Evolutionary conservation across 2,329 filamentous ascomycete genomes (phyloP), one percentile per base, ranked within the genome.

Genomic region (Cercospora zeae-maydis): DNA sequence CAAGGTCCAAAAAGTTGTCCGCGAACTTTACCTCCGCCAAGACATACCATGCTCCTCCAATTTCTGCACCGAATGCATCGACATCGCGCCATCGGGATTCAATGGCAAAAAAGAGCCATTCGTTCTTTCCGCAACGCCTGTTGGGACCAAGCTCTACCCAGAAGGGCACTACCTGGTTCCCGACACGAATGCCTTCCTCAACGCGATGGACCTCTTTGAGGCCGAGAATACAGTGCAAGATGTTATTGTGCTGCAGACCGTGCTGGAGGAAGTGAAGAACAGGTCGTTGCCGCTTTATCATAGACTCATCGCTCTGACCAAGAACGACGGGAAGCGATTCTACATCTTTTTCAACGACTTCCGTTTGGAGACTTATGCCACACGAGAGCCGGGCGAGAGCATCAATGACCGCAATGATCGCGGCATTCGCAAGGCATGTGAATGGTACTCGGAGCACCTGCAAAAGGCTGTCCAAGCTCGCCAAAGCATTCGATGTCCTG

Each of bases 291-390:
- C 95, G 45, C 85, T 99, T 37, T 99, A 98, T 80, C 97, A 97
- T 76, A 90, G 95, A 39, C 82, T 99, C 55, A 86, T 98, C 69
- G 88, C 90, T 21, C 82, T 99, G 67, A 96, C 93, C 39, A 96
- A 93, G 78, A 96, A 93, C 73, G 92, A 96, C 71, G 92, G 96
- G 68, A 99, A 99, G 82, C 87, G 93, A 59, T 98, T 96, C 75
- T 97, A 98, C 74, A 91, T 99, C 58, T 99, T 99, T 76, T 98
- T 98, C 85, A 99, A 99, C 76, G 95, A 99, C 72, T 99, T 99
- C 74, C 86, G 93, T 57, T 82, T 93, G 39, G 96, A 99, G 77
- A 99, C 95, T 0, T 90, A 96, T 73, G 86, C 97, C 53, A 79
- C 84, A 30, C 84, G 95, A 65, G 84, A 88, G 19, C 77, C 83